Conservation (phyloP, 768 basidiomycete genomes). For the Kwoniella sp. region DNA sequence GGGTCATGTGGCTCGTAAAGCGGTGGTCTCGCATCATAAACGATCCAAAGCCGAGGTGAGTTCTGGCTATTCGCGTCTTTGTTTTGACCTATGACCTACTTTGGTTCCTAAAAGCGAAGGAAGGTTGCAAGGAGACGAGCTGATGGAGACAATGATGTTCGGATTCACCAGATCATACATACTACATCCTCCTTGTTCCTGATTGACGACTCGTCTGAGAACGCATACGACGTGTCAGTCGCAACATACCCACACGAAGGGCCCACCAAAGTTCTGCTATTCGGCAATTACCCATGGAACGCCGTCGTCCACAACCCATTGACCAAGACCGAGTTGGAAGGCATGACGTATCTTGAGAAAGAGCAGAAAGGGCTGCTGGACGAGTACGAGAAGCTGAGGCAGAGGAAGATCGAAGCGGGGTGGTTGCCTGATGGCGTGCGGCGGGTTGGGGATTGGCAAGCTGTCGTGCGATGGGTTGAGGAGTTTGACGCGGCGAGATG, state of each 20-base stretch:
- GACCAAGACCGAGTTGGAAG: constrained; percentile 29
- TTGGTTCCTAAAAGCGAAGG: not conserved
- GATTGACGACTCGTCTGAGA: constrained; percentile 80
- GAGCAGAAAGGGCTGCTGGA: constrained; percentile 40
- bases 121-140: not conserved
- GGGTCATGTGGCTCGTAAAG: constrained; percentile 42
- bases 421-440: constrained; percentile 62
- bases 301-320: constrained; percentile 59
- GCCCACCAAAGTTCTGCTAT: constrained; percentile 68
- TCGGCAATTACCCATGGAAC: constrained; percentile 78
- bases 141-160: not conserved
- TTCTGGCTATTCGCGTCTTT: not conserved
- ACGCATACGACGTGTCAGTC: constrained; percentile 66
- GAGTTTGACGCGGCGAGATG: constrained; percentile 12
- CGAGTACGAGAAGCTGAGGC: constrained; percentile 65
- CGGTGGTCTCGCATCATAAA: constrained; percentile 58
- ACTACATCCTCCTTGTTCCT: constrained; percentile 67
- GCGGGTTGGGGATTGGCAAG: constrained; percentile 68
- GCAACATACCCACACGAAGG: constrained; percentile 61
- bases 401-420: constrained; percentile 58
- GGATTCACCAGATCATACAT: constrained; percentile 63
- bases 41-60: constrained; percentile 69
- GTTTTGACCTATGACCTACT: not conserved
- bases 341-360: constrained; percentile 47
- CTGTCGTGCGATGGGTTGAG: constrained; percentile 56